These are phyloP conservation scores for Meyerozyma guilliermondii DNA, from an alignment of 1,139 yeast species.

Conservation along the genomic window DNA sequence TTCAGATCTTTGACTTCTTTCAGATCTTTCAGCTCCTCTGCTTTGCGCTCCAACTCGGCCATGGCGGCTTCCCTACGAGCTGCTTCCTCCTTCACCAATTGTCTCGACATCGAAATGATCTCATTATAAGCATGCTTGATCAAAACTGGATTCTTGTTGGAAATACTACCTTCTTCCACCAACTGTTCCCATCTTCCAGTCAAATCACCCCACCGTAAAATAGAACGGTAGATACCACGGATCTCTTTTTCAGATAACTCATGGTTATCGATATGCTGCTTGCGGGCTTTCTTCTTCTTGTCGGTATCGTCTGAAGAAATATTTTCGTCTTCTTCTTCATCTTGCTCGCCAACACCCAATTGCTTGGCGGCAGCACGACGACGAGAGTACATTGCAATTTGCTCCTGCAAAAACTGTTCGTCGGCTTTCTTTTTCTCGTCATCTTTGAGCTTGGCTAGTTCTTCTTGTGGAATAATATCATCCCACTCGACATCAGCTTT, in stretches of 20 bases:
- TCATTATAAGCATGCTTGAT: constrained; percentile 75
- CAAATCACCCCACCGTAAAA: constrained; percentile 78
- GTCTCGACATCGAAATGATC: constrained; percentile 56
- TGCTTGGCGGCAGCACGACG: constrained; percentile 70
- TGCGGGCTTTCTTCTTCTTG: constrained; percentile 20
- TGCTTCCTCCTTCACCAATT: constrained; percentile 63
- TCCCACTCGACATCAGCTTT: constrained; percentile 99
- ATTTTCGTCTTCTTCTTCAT: constrained; percentile 23
- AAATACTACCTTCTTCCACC: constrained; percentile 84
- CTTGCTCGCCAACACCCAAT: constrained; percentile 37
- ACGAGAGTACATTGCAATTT: constrained; percentile 79
- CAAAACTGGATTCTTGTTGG: constrained; percentile 81
- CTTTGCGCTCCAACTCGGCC: constrained; percentile 58
- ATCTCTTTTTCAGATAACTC: constrained; percentile 81
- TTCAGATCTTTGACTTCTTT: constrained; percentile 21
- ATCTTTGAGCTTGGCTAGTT: constrained; percentile 79
- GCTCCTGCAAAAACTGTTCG: constrained; percentile 82
- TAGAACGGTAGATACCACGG: constrained; percentile 79
- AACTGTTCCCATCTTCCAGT: constrained; percentile 80
- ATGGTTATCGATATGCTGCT: constrained; percentile 42
- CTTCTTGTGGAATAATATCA: constrained; percentile 96
- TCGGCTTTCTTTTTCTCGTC: constrained; percentile 85
- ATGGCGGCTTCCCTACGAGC: constrained; percentile 51
- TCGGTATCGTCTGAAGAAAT: not conserved
- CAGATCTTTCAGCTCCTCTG: constrained; percentile 48